phyloP scores from a whole-genome alignment of 805 yeast genomes.

The Clavispora carvajalis region DNA sequence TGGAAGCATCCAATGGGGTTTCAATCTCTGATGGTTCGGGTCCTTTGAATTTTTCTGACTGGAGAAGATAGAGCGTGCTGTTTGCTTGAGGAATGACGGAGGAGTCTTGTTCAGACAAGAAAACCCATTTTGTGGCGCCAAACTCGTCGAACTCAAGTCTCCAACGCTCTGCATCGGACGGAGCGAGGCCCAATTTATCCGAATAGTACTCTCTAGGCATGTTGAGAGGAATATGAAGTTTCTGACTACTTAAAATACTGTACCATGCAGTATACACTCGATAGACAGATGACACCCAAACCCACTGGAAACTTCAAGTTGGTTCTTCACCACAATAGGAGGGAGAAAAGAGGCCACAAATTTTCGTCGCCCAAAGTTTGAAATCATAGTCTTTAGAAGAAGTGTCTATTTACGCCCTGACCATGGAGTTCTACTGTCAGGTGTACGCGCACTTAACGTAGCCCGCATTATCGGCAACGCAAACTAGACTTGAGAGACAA shows the following conservation, averaged over 20 bases:
- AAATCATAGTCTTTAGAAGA: too few species aligned
- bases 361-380: too few species aligned
- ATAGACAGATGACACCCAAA: background rate
- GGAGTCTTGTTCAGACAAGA: slow-evolving; percentile 37
- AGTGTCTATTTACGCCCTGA: too few species aligned
- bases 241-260: too few species aligned
- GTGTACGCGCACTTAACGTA: too few species aligned
- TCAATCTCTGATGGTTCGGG: slow-evolving; percentile 37
- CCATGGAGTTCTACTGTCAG: too few species aligned
- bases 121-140: slow-evolving; percentile 84
- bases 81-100: slow-evolving; percentile 45
- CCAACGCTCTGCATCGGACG: slow-evolving; percentile 73
- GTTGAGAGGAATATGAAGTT: slow-evolving; percentile 1
- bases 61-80: slow-evolving; percentile 52
- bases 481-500: too few species aligned
- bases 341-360: too few species aligned
- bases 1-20: slow-evolving; percentile 56
- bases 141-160: slow-evolving; percentile 60
- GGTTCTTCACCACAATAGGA: too few species aligned
- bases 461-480: too few species aligned
- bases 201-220: slow-evolving; percentile 42
- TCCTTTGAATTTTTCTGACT: slow-evolving; percentile 30
- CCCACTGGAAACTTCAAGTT: too few species aligned
- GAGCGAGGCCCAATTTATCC: slow-evolving; percentile 61
- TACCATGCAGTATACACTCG: background rate